Evolutionary conservation across 2,329 filamentous ascomycete genomes (phyloP), one percentile per base, ranked within the genome.

Genomic region (Fusarium sterilihyphosum): DNA sequence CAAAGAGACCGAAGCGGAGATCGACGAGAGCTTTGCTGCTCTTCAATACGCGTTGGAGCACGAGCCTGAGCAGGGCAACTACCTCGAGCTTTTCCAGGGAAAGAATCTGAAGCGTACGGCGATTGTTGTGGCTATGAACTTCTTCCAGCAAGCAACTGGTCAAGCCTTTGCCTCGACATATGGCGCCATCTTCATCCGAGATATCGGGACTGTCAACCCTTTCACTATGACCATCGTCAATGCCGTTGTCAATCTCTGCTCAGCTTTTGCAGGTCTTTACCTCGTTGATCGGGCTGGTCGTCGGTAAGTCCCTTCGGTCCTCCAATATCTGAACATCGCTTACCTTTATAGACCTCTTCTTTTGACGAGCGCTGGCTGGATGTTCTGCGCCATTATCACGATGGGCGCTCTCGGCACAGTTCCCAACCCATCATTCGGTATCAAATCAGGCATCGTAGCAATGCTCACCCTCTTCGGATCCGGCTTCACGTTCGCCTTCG

Each of bases 321-420:
- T 24, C 9, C 6, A 3, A 31, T 12, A 8, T 8, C 11, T 37
- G 8, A 10, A 54, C 11, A 0, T 5, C 11, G 6, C 57, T 66
- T 8, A 61, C 24, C 1, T 5, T 1, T 13, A 2, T 2, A 24
- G 38, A 22, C 22, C 16, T 31, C 40, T 46, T 1, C 7, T 53
- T 3, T 59, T 80, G 20, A 70, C 61, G 0, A 75, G 67, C 1
- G 61, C 71, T 4, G 67, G 73, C 13, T 73, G 76, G 49, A 75
- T 75, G 53, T 77, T 77, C 9, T 60, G 56, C 5, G 71, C 73
- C 2, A 78, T 79, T 8, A 66, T 76, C 46, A 73, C 71, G 1
- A 80, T 80, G 78, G 78, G 78, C 12, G 75, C 75, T 1, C 33
- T 80, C 6, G 78, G 78, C 3, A 75, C 65, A 4, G 56, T 67